Conservation (phyloP, 2,329 filamentous ascomycete species). For the Fusarium paranaense region DNA sequence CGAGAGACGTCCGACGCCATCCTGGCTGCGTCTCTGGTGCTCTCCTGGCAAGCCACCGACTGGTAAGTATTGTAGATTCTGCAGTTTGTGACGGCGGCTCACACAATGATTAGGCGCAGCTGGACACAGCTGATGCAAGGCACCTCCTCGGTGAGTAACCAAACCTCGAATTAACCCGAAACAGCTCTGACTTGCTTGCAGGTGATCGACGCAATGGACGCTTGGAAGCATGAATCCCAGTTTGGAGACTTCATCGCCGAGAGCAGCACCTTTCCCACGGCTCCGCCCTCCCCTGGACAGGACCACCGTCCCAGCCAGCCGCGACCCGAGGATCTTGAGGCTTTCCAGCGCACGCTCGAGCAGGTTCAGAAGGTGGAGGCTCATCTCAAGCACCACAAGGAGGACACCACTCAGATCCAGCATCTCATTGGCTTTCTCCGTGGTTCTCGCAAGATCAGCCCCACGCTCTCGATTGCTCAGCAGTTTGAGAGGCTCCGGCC, state of each 20-base stretch:
- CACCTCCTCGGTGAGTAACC: conserved; percentile 79
- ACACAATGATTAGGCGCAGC: conserved; percentile 74
- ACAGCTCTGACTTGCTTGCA: conserved; percentile 51
- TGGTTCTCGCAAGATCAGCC: conserved; percentile 76
- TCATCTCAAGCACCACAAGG: conserved; percentile 75
- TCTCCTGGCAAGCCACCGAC: conserved; percentile 96
- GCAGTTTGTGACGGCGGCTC: conserved; percentile 16
- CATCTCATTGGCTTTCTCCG: conserved; percentile 80
- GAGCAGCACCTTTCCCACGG: conserved; percentile 78
- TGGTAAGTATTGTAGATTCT: conserved; percentile 72
- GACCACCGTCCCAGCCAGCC: conserved; percentile 72
- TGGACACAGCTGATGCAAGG: conserved; percentile 96
- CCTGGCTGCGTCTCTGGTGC: conserved; percentile 87
- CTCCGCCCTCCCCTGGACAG: conserved; percentile 71
- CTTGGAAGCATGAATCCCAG: conserved; percentile 90
- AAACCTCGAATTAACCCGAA: not conserved
- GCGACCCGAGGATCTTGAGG: conserved; percentile 76
- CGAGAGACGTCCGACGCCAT: conserved; percentile 90
- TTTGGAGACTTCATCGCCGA: conserved; percentile 86
- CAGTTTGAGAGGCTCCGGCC: conserved; percentile 92
- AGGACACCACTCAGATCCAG: conserved; percentile 75
- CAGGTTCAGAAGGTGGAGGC: conserved; percentile 76
- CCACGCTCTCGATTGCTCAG: conserved; percentile 78
- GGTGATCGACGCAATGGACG: conserved; percentile 92
- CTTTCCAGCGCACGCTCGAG: conserved; percentile 74